Evolutionary conservation across 345 rosid genomes (phyloP).

Genomic region (Eucalyptus pumila): DNA sequence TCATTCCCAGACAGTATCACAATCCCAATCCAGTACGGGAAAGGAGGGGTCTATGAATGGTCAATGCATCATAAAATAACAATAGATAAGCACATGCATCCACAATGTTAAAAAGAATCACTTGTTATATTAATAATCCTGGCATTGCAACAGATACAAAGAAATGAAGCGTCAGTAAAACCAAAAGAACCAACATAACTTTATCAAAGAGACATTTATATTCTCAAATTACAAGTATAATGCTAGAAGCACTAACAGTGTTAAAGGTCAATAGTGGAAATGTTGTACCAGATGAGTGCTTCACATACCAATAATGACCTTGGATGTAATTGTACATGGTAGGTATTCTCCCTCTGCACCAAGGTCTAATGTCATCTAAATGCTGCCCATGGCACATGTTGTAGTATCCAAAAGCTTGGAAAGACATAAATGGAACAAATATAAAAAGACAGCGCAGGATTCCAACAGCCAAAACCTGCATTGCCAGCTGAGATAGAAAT

Average conservation of each 20-base stretch:
- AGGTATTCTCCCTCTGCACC: conserved; percentile 82
- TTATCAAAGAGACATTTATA: background rate
- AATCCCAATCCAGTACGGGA: background rate
- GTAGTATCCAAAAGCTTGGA: conserved; percentile 78
- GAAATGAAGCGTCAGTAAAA: background rate
- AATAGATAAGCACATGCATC: background rate
- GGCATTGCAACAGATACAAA: background rate
- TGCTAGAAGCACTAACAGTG: background rate
- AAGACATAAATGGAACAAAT: conserved; percentile 63
- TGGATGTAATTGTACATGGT: conserved; percentile 75
- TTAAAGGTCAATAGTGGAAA: background rate
- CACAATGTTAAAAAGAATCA: background rate
- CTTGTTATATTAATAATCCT: background rate
- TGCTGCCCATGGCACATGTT: conserved; percentile 53
- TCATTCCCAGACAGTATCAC: background rate
- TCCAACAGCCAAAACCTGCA: conserved; percentile 48
- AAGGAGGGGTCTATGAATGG: background rate
- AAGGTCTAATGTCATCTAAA: conserved; percentile 53
- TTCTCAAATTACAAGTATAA: background rate
- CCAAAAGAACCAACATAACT: background rate
- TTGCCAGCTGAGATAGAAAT: conserved; percentile 33
- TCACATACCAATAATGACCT: conserved; percentile 71
- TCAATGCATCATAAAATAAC: background rate
- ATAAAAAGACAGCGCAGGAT: conserved; percentile 40
- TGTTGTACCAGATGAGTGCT: background rate